Base-by-base conservation (phyloP, 2,329 filamentous ascomycete genomes). In the Trichoderma afroharzianum region DNA sequence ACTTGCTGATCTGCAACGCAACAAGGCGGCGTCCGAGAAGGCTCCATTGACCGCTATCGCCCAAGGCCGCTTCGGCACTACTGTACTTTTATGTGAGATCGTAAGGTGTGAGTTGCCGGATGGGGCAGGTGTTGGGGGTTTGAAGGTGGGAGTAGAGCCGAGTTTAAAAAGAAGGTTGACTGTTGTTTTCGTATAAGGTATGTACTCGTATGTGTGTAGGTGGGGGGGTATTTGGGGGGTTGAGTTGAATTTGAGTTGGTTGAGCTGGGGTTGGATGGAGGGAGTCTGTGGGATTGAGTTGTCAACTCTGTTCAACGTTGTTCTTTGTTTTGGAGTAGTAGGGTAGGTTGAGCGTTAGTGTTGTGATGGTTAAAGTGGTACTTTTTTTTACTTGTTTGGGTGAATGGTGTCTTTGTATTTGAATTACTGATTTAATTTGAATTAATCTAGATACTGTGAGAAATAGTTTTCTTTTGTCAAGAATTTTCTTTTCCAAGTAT, bases 101-200 rank as follows among this genome's bases (percentile, higher is more conserved):
- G 59, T 63, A 33, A 26, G 15, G 6, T 26, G 12, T 24, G 28
- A 30, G 53, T 26, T 67, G 33, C 63, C 32, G 64, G 66, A 68
- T 68, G 36, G 43, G 67, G 67, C 57, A 69, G 55, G 67, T 68
- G 28, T 18, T 8, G 21, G 53, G 50, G 5, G 9, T 14, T 33
- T 12, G 36, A 36, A 69, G 67, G 39, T 69, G 57, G 15, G 50
- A 68, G 67, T 53, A 69, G 57, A 50, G 57, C 58, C 58, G 57
- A 69, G 67, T 53, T 62, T 61, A 14, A 53, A 59, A 50, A 30
- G 18, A 30, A 66, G 24, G 50, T 24, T 57, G 30, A 24, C 28
- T 32, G 36, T 39, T 39, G 33, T 14, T 43, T 7, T 43, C 39
- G 39, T 43, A 39, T 36, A 32, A n/a, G n/a, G n/a, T n/a, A n/a